These are phyloP conservation scores for Crepidotus variabilis DNA, from an alignment of 768 basidiomycete species.

Conservation along the genomic window DNA sequence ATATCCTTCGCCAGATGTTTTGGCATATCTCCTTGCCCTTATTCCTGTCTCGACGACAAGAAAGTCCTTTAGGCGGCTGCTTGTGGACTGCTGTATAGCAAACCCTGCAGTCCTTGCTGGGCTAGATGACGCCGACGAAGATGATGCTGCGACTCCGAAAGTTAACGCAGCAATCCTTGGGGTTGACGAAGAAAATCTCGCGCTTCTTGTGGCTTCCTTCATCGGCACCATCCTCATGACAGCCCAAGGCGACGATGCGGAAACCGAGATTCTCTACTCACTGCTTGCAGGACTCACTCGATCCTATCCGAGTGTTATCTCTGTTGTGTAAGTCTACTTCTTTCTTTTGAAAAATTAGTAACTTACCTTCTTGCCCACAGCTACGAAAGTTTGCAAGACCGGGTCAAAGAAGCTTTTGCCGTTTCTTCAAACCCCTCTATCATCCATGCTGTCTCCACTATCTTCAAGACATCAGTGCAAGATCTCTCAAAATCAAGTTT, in stretches of 20 bases:
- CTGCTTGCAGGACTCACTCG: slow-evolving; percentile 69
- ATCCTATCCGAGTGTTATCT: slow-evolving; percentile 66
- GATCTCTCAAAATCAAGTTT: slow-evolving; percentile 36
- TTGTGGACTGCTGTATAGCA: slow-evolving; percentile 60
- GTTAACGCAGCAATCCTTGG: slow-evolving; percentile 59
- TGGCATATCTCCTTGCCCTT: slow-evolving; percentile 79
- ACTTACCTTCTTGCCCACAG: slow-evolving; percentile 33
- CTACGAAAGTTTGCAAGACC: slow-evolving; percentile 73
- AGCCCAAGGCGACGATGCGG: slow-evolving; percentile 75
- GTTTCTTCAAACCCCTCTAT: slow-evolving; percentile 69
- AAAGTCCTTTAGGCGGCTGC: slow-evolving; percentile 52
- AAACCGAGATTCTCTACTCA: slow-evolving; percentile 77
- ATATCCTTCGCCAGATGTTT: slow-evolving; percentile 51
- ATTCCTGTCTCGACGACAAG: slow-evolving; percentile 63
- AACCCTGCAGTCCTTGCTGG: slow-evolving; percentile 40
- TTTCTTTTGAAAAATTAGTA: neutral
- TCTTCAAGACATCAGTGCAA: slow-evolving; percentile 67
- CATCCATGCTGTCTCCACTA: slow-evolving; percentile 66
- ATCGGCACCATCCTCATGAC: slow-evolving; percentile 69
- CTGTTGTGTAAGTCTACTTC: slow-evolving; percentile 58
- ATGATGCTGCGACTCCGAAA: slow-evolving; percentile 45
- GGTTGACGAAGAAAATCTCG: slow-evolving; percentile 56
- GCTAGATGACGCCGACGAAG: slow-evolving; percentile 29
- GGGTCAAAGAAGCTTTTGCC: slow-evolving; percentile 67
- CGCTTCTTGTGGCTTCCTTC: slow-evolving; percentile 73